Base-by-base conservation (phyloP, 2,329 filamentous ascomycete genomes). In the Davidsoniella australis region DNA sequence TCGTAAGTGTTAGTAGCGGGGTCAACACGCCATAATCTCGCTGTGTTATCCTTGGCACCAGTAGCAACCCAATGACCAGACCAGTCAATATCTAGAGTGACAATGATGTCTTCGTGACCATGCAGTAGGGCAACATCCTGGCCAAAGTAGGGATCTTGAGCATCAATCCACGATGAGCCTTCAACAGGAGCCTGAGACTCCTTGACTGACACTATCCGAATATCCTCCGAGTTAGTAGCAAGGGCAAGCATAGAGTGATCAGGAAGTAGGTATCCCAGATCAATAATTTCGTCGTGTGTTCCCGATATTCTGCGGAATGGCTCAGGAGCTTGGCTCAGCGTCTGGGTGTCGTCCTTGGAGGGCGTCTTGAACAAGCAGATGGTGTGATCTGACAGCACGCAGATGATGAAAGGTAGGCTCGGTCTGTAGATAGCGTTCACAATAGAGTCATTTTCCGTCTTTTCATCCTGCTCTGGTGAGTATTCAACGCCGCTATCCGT, bases 221-320 rank as follows among this genome's bases (percentile, higher is more conserved):
- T 76, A 54, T 94, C 88, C 64, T 98, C 91, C 0, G 88, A 85
- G 62, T 98, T 98, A 2, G 89, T 96, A 5, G 89, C 91, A 23
- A 98, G 68, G 5, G 91, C 93, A 54, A 98, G 72, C 47, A 93
- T 67, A 2, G 85, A 89, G 51, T 76, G 78, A 57, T 94, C 81
- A 0, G 80, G 76, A 1, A 91, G 77, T 49, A 96, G 70, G 58
- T 91, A 95, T 26, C 82, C 84, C 33, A 98, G 68, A 60, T 98
- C 93, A 56, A 98, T 95, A 47, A 98, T 87, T 62, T 98, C 91
- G 61, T 98, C 93, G 62, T 96, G 87, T 5, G 91, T 95, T 48
- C 91, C 93, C 4, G 89, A 94, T 56, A 98, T 93, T 41, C 86
- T 77, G 56, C 84, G 78, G 41, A 84, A 72, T 1, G 66, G 83